phyloP scores from a whole-genome alignment of 495 filamentous ascomycete species.

The Aspergillus incahuasiensis region DNA sequence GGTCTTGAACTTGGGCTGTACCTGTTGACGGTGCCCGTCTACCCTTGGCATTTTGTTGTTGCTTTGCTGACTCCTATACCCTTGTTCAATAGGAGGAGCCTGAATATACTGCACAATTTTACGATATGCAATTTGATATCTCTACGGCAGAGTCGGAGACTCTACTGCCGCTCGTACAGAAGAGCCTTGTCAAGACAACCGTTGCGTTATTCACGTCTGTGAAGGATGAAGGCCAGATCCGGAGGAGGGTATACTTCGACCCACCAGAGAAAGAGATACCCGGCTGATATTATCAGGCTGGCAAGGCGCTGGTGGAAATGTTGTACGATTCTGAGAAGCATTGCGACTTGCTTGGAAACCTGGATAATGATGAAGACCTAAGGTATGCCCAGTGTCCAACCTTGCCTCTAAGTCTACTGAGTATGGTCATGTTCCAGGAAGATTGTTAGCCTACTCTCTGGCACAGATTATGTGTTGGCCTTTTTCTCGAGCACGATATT shows the following conservation, averaged over 20 bases:
- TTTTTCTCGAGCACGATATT: conserved; percentile 10
- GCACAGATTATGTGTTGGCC: neutral
- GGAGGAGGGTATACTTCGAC: conserved; percentile 14
- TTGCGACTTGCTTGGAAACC: neutral
- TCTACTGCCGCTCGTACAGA: neutral
- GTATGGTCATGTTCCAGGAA: neutral
- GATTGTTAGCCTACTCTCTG: neutral
- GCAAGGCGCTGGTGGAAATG: conserved; percentile 16
- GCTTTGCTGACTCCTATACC: neutral
- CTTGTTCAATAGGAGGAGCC: conserved; percentile 3
- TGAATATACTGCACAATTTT: neutral
- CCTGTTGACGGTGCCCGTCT: conserved; percentile 11
- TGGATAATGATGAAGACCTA: neutral
- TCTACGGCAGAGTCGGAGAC: neutral
- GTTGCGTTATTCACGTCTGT: conserved; percentile 7
- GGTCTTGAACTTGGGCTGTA: conserved; percentile 7
- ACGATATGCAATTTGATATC: neutral
- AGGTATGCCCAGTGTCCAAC: conserved; percentile 4
- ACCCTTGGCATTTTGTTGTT: neutral
- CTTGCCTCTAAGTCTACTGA: neutral
- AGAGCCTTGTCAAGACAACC: neutral
- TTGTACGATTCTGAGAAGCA: neutral
- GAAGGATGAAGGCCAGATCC: neutral
- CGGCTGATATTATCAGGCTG: conserved; percentile 13
- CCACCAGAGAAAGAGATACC: too few relatives aligned